Percentiles rank a stretch among this genome's conserved stretches.
Conservation (phyloP, 2,329 filamentous ascomycete species). For the Aspergillus ruber region DNA sequence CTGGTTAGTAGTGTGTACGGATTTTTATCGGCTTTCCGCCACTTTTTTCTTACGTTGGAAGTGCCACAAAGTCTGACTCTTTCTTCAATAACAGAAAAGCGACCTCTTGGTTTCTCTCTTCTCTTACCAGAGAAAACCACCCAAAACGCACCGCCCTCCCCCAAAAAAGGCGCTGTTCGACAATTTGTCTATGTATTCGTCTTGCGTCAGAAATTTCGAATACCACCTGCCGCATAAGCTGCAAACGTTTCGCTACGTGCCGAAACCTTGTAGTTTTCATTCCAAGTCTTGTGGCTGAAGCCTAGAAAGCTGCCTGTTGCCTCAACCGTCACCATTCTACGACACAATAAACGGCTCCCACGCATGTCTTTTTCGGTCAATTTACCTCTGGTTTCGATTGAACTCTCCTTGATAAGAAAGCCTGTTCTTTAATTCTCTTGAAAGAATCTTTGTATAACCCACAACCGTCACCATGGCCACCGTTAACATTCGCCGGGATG, state of each 20-base stretch:
- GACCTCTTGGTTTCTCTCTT: constrained; percentile 26
- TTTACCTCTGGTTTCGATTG: constrained; percentile 40
- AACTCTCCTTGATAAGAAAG: constrained; percentile 20
- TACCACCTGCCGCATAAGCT: constrained; percentile 90
- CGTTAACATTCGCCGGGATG: constrained; percentile 97
- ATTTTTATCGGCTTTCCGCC: constrained; percentile 2
- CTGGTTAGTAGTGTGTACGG: constrained; percentile 14
- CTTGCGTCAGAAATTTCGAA: constrained; percentile 90
- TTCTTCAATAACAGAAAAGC: constrained; percentile 19
- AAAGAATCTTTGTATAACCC: constrained; percentile 18
- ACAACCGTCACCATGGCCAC: constrained; percentile 74
- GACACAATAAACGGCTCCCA: constrained; percentile 24
- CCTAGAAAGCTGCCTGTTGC: constrained; percentile 17
- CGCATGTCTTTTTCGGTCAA: constrained; percentile 56
- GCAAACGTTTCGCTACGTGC: constrained; percentile 93
- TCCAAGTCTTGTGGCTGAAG: constrained; percentile 88
- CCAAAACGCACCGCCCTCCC: constrained; percentile 6
- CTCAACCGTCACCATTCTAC: constrained; percentile 31
- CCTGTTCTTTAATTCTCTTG: constrained; percentile 22
- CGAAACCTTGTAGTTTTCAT: constrained; percentile 86
- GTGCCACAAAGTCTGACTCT: constrained; percentile 10
- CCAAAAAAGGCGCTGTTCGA: constrained; percentile 22
- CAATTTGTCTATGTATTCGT: constrained; percentile 95
- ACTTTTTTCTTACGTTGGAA: constrained; percentile 1
- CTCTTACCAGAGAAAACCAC: constrained; percentile 32